Evolutionary conservation across 2,329 filamentous ascomycete species (phyloP), one percentile per base, ranked within the genome.

Genomic region (Diaporthe capsici): DNA sequence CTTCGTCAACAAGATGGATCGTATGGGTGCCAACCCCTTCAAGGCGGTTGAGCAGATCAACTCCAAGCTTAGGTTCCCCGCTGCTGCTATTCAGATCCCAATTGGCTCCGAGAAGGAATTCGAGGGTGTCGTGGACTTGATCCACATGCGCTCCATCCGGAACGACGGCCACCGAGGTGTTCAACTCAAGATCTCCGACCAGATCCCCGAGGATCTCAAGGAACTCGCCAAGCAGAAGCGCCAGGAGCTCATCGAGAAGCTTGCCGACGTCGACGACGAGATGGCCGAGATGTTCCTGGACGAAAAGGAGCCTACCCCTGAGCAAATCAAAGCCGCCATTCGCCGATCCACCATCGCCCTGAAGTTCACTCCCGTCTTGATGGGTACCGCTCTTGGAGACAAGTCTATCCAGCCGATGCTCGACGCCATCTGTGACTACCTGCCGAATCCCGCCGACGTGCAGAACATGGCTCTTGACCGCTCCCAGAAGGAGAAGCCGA

Each of bases 1-100:
- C 73, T 99, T 99, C 82, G 92, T 99, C 84, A 99, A 99, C 89
- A 99, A 99, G 90, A 98, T 99, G 96, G 97, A 99, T 83, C 94
- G 97, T 79, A 98, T 98, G 94, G 97, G 97, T 76, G 95, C 97
- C 78, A 98, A 99, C 83, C 97, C 97, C 12, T 99, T 96, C 92
- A 98, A 98, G 86, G 96, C 95, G 12, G 92, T 99, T 75, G 96
- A 99, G 55, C 96, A 98, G 86, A 98, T 99, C 89, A 98, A 98
- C 87, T 91, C 93, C 81, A 99, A 99, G 87, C 91, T 99, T 78
- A 96, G 96, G 86, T 93, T 98, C 72, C 93, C 94, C 44, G 97
- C 97, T 47, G 97, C 97, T 17, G 97, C 97, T 25, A 90, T 99
- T 58, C 97, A 99, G 86, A 92, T 99, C 34, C 97, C 97, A 13